A percentile compares a stretch with the other conserved stretches of the same genome.
These are phyloP conservation scores for Populus hybrid DNA, from an alignment of 441 rosid species.

Conservation along the genomic window DNA sequence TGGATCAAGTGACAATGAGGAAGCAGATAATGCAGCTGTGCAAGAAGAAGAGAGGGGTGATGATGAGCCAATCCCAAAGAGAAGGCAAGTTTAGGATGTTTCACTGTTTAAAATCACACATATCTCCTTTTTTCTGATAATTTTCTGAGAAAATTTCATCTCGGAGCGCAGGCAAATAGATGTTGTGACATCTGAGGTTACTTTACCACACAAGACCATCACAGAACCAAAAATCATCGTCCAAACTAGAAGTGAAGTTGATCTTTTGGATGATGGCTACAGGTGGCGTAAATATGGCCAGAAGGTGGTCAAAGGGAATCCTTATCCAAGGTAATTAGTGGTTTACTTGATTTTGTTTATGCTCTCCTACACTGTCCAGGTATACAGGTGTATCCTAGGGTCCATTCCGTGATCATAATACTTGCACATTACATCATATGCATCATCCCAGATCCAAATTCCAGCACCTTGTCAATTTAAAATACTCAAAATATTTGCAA, in stretches of 20 bases:
- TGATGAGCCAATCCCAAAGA: no score
- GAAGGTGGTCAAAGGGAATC: conserved; percentile 76
- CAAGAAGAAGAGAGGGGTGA: no score
- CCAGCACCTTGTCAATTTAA: not conserved
- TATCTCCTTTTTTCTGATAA: not conserved
- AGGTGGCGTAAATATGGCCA: conserved; percentile 80
- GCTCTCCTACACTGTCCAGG: not conserved
- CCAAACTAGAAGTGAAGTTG: conserved; percentile 67
- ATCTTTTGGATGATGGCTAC: conserved; percentile 70
- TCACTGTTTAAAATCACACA: not conserved
- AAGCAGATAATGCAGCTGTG: no score
- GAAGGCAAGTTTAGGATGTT: no score
- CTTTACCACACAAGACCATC: conserved; percentile 47
- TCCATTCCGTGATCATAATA: not conserved
- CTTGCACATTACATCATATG: not conserved
- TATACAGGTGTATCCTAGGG: not conserved
- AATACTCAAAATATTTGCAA: not conserved
- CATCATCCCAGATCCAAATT: not conserved
- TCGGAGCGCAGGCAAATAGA: conserved; percentile 41
- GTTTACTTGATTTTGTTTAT: not conserved
- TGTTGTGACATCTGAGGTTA: conserved; percentile 38
- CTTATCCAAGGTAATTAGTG: conserved; percentile 56
- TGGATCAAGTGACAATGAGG: no score
- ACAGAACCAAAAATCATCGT: conserved; percentile 64
- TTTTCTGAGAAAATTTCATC: not conserved